Base-by-base conservation (phyloP, 306 rosid species). In the Prunus mongolica region DNA sequence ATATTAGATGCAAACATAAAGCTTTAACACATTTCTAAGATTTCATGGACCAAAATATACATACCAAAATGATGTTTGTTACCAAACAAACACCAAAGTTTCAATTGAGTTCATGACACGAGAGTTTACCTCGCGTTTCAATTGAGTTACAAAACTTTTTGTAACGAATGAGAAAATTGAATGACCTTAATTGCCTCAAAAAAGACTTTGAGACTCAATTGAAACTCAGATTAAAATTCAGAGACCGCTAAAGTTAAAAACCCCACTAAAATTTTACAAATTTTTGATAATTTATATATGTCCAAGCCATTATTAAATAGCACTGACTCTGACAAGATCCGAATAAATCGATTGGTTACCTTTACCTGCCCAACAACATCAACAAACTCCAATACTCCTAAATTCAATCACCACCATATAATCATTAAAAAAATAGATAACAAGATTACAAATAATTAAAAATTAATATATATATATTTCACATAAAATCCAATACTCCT, bases 291-390 rank as follows among this genome's bases (percentile, higher is more conserved):
- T 8, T 34, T 34, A 38, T 38, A 38, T 38, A 38, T 38, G 7
- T 50, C 16, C 73, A 47, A 24, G 34, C 11, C 41, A 24, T 69
- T 8, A 46, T 38, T 7, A 19, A 8, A 22, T 54, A 54, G 65
- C 15, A 46, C 54, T 67, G 73, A 69, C 41, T 52, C 72, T 44
- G 77, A 75, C 82, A 74, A 69, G 74, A 78, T 82, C 77, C 71
- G 65, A 50, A 82, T 8, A 58, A 67, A 60, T 62, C 20, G 67
- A 77, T 61, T 27, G 22, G 55, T 51, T 24, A 69, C 65, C 71
- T 60, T 15, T 44, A 9, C 56, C 71, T 61, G 22, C 47, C 75
- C 49, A 54, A 47, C 74, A 20, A 13, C 52, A 58, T 19, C 60
- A 73, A 52, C 47, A 51, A 38, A 50, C 66, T 47, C 63, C 46